Conservation (phyloP, 441 rosid genomes). For the Raphanus hybrid region DNA sequence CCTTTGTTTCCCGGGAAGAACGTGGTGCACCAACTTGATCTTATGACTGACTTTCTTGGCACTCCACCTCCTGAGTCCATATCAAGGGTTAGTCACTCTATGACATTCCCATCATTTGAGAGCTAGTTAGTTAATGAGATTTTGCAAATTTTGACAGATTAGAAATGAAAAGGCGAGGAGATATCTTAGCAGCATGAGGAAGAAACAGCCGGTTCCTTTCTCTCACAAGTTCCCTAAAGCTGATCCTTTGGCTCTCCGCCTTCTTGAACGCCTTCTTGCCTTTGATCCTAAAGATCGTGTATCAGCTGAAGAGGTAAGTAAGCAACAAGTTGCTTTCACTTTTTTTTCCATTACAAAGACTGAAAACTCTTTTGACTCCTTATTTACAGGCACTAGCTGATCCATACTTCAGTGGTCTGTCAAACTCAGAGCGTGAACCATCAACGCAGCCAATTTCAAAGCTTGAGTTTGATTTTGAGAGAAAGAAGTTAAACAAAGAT, state of each 20-base stretch:
- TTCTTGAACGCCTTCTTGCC: conserved; percentile 83
- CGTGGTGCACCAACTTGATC: conserved; percentile 98
- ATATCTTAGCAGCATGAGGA: conserved; percentile 95
- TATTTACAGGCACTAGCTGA: conserved; percentile 83
- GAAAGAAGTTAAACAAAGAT: conserved; percentile 88
- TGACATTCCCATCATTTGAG: conserved; percentile 7
- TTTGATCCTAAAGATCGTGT: conserved; percentile 99
- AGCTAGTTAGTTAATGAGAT: background rate
- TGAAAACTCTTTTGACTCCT: conserved; percentile 4
- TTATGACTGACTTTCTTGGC: conserved; percentile 97
- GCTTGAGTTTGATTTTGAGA: conserved; percentile 97
- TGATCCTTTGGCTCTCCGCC: conserved; percentile 84
- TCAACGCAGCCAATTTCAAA: conserved; percentile 90
- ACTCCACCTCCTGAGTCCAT: conserved; percentile 87
- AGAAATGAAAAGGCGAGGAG: conserved; percentile 98
- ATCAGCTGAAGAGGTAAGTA: conserved; percentile 74
- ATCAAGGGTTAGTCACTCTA: conserved; percentile 64
- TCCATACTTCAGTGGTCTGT: conserved; percentile 84
- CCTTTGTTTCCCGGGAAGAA: conserved; percentile 98
- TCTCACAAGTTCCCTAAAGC: conserved; percentile 81
- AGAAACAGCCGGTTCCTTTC: conserved; percentile 82
- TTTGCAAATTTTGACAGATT: conserved; percentile 55
- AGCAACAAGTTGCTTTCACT: conserved; percentile 6
- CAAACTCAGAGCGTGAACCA: conserved; percentile 92
- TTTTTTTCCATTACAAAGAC: background rate